A percentile compares a stretch with the other conserved stretches of the same genome.
Conservation (phyloP, 257 asterid species). For the Solanum virginianum region DNA sequence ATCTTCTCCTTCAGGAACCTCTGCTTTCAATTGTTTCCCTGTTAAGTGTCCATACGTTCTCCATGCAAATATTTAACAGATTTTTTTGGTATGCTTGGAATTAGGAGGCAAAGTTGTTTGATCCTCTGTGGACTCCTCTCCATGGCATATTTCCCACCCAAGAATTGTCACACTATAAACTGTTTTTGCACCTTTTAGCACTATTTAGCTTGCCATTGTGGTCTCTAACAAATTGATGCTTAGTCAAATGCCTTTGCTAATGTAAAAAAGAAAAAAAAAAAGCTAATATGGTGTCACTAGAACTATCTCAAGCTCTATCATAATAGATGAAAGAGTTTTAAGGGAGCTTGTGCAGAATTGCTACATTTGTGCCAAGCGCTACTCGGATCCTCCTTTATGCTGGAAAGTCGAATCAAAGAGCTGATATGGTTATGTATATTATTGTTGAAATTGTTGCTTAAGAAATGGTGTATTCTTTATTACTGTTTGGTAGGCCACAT, state of each 20-base stretch:
- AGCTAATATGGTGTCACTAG: not conserved
- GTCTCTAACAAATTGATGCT: not conserved
- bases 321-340: not conserved
- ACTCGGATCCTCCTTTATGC: not conserved
- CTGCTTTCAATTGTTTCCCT: not conserved
- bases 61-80: not conserved
- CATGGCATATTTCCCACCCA: not conserved
- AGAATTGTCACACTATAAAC: not conserved
- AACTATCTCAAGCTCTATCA: not conserved
- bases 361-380: not conserved
- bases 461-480: not conserved
- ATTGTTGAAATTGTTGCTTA: not conserved
- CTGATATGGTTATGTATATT: not conserved
- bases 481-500: not conserved
- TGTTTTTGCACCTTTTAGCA: not conserved
- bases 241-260: not conserved
- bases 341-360: not conserved
- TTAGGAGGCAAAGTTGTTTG: not conserved
- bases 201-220: not conserved
- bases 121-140: not conserved
- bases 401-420: not conserved
- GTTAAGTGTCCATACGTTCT: not conserved
- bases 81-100: not conserved
- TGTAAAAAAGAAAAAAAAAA: not conserved
- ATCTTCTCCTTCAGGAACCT: not conserved